Percentiles rank a stretch among this genome's conserved stretches.
Evolutionary conservation across 2,329 filamentous ascomycete genomes (phyloP).

Genomic region (Clarireedia monteithiana): DNA sequence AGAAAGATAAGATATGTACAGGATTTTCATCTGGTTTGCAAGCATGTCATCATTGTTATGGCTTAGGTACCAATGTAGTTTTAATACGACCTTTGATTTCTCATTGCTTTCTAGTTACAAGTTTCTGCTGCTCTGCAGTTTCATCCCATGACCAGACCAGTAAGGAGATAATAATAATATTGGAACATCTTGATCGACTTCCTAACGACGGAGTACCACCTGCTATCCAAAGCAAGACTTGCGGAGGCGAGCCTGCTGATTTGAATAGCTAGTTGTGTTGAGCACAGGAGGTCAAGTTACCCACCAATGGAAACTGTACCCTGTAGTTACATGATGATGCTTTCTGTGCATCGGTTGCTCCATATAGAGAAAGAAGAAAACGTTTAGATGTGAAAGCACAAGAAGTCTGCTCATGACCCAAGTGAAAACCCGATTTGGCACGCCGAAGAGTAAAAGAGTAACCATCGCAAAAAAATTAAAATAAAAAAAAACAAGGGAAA

Average conservation of each 20-base stretch:
- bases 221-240: neutral
- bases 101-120: constrained; percentile 25
- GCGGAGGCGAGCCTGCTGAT: too few species aligned
- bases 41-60: neutral
- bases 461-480: constrained; percentile 15
- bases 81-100: constrained; percentile 12
- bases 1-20: too few species aligned
- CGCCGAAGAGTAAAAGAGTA: constrained; percentile 13
- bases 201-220: neutral
- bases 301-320: constrained; percentile 6
- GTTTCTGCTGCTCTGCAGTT: constrained; percentile 14
- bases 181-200: neutral
- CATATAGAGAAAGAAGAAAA: constrained; percentile 12
- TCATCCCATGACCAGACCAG: constrained; percentile 13
- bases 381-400: constrained; percentile 22
- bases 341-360: constrained; percentile 1
- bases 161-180: constrained; percentile 14
- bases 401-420: constrained; percentile 22
- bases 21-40: neutral
- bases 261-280: neutral
- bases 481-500: constrained; percentile 12
- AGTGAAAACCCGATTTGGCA: constrained; percentile 22
- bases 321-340: constrained; percentile 6
- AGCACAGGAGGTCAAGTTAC: neutral
- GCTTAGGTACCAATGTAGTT: neutral